Evolutionary conservation across 2,329 filamentous ascomycete species (phyloP).

Genomic region (Calonectria multiphialidica): DNA sequence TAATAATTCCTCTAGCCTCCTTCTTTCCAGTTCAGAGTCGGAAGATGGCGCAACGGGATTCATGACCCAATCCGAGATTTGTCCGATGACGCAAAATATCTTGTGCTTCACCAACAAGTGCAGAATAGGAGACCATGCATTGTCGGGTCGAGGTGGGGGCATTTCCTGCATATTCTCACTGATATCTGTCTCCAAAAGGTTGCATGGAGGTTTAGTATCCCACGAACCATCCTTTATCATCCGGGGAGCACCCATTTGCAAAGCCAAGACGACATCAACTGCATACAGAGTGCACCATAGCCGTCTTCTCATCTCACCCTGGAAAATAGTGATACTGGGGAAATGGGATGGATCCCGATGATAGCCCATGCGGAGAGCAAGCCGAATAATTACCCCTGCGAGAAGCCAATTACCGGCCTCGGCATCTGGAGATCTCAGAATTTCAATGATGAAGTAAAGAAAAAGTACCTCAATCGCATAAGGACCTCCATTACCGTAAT

Average conservation of each 20-base stretch:
- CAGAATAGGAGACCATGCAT: neutral
- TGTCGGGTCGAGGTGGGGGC: neutral
- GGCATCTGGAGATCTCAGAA: slow-evolving; percentile 11
- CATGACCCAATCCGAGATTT: neutral
- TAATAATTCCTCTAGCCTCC: neutral
- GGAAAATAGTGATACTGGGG: neutral
- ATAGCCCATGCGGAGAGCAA: slow-evolving; percentile 22
- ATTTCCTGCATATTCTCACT: neutral
- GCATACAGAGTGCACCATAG: slow-evolving; percentile 10
- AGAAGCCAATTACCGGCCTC: slow-evolving; percentile 16
- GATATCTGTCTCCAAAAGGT: slow-evolving; percentile 14
- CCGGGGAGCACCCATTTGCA: slow-evolving; percentile 16
- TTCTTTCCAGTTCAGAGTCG: neutral
- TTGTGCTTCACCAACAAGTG: slow-evolving; percentile 8
- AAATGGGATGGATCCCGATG: slow-evolving; percentile 23
- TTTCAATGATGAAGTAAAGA: slow-evolving; percentile 16
- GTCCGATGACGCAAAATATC: slow-evolving; percentile 10
- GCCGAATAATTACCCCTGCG: neutral
- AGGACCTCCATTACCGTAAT: slow-evolving; percentile 16
- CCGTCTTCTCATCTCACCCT: slow-evolving; percentile 21
- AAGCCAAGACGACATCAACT: neutral
- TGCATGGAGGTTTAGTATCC: slow-evolving; percentile 12
- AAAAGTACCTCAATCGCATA: slow-evolving; percentile 15
- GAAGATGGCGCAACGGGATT: neutral
- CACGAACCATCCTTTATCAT: slow-evolving; percentile 17